These are phyloP conservation scores for Saposhnikovia divaricata DNA, from an alignment of 129 eudicot genomes.

Conservation along the genomic window DNA sequence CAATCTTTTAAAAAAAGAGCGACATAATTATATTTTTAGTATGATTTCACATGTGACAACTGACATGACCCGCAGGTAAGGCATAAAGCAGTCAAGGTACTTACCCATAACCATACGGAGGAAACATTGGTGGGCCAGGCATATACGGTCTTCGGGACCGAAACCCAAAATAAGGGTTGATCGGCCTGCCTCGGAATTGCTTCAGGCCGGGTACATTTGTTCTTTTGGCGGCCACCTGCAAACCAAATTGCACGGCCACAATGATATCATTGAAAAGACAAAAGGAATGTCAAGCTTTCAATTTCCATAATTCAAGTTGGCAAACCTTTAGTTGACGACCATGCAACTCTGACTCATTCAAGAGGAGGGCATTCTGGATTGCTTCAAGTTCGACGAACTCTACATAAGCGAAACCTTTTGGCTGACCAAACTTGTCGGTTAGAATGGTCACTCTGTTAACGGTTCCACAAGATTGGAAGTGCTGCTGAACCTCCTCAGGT, in stretches of 20 bases:
- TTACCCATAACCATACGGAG: constrained; percentile 56
- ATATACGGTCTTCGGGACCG: constrained; percentile 43
- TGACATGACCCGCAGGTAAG: background rate
- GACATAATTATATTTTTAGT: background rate
- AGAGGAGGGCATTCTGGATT: constrained; percentile 52
- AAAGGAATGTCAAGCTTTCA: background rate
- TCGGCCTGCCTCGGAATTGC: constrained; percentile 41
- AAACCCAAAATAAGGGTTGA: constrained; percentile 38
- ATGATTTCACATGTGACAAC: background rate
- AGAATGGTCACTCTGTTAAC: constrained; percentile 60
- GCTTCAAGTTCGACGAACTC: constrained; percentile 70
- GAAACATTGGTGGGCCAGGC: constrained; percentile 33
- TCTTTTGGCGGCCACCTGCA: constrained; percentile 51
- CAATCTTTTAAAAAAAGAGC: background rate
- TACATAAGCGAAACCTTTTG: constrained; percentile 70
- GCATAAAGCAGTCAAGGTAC: constrained; percentile 6
- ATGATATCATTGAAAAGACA: background rate
- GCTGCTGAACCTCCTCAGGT: constrained; percentile 92
- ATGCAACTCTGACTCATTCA: constrained; percentile 54
- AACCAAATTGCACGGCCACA: background rate
- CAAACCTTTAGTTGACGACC: constrained; percentile 60
- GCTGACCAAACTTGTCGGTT: constrained; percentile 61
- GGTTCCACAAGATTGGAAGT: constrained; percentile 78
- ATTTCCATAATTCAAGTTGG: background rate
- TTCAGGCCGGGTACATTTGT: constrained; percentile 64